These are phyloP conservation scores for Gossypium sturtianum DNA, from an alignment of 345 rosid genomes.

Conservation along the genomic window DNA sequence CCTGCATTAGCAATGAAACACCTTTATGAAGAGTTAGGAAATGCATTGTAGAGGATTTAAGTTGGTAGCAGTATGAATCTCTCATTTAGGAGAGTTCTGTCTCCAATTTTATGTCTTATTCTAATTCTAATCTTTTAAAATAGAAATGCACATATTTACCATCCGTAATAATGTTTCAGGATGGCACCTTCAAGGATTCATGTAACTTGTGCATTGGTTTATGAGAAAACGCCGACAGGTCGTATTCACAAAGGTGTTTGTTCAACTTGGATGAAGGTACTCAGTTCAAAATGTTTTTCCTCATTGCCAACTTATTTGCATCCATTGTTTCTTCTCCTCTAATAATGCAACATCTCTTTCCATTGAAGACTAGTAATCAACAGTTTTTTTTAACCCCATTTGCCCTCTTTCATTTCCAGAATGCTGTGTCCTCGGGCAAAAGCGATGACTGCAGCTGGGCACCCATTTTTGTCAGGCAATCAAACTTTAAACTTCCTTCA, in stretches of 20 bases:
- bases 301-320: not conserved
- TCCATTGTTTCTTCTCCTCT: not conserved
- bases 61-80: not conserved
- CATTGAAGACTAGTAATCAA: not conserved
- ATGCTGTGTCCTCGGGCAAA: slow-evolving; percentile 62
- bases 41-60: not conserved
- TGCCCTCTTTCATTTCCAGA: slow-evolving; percentile 28
- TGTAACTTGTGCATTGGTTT: slow-evolving; percentile 90
- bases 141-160: not conserved
- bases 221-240: slow-evolving; percentile 76
- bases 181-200: slow-evolving; percentile 80
- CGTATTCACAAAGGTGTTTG: slow-evolving; percentile 91
- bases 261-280: slow-evolving; percentile 92
- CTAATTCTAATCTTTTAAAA: not conserved
- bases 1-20: not conserved
- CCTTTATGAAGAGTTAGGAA: not conserved
- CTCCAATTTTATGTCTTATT: not conserved
- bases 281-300: not conserved
- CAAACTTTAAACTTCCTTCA: slow-evolving; percentile 84
- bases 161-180: slow-evolving; percentile 35
- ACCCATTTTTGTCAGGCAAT: slow-evolving; percentile 82
- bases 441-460: slow-evolving; percentile 71
- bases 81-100: not conserved
- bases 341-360: not conserved
- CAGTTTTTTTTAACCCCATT: not conserved